Conservation (phyloP, 2,329 filamentous ascomycete species). For the Colletotrichum sansevieriae region DNA sequence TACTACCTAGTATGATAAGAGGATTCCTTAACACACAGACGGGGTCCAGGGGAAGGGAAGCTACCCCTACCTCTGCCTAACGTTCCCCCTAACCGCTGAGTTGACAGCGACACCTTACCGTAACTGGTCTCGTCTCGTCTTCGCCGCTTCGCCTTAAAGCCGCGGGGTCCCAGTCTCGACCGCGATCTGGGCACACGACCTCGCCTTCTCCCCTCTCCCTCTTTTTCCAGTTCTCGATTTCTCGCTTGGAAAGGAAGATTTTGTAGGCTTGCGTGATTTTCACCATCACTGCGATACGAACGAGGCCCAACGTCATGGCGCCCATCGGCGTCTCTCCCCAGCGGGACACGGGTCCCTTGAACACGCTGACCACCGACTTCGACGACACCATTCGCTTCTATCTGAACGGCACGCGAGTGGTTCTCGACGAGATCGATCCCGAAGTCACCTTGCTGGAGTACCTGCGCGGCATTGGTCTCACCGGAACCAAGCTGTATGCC, state of each 20-base stretch:
- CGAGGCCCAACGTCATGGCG: slow-evolving; percentile 58
- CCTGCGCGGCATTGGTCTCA: slow-evolving; percentile 90
- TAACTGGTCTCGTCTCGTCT: slow-evolving; percentile 28
- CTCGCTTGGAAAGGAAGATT: no score
- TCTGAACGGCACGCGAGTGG: slow-evolving; percentile 91
- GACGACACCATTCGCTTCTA: slow-evolving; percentile 93
- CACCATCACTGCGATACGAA: not conserved
- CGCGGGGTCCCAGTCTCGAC: slow-evolving; percentile 29
- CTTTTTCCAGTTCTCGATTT: not conserved
- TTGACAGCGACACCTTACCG: not conserved
- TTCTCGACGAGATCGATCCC: slow-evolving; percentile 88
- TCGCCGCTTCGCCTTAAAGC: slow-evolving; percentile 28
- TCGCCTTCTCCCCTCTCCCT: not conserved
- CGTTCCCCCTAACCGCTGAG: not conserved
- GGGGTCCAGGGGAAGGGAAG: not conserved
- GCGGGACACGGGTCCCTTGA: slow-evolving; percentile 51
- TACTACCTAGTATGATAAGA: no score
- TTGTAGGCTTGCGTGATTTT: not conserved
- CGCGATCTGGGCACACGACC: not conserved
- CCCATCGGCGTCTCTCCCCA: slow-evolving; percentile 67
- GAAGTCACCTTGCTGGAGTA: slow-evolving; percentile 95
- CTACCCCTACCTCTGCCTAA: slow-evolving; percentile 22
- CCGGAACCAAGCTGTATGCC: slow-evolving; percentile 86
- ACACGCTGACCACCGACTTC: slow-evolving; percentile 78
- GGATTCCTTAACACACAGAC: slow-evolving; percentile 1